Base-by-base conservation (phyloP, 176 grass and related monocot species). In the Raddia distichophylla region DNA sequence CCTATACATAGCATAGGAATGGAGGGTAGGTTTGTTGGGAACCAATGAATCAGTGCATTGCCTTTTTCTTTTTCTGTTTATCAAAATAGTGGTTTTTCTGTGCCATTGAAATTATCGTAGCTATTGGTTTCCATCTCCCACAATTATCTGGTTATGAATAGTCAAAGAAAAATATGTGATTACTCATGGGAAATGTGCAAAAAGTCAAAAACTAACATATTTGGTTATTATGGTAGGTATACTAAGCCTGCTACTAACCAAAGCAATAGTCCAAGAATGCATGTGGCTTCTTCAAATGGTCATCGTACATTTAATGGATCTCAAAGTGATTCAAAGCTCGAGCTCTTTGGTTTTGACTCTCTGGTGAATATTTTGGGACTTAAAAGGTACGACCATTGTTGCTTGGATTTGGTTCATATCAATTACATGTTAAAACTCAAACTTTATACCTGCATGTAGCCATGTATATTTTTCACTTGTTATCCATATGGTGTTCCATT, bases 261-360 rank as follows among this genome's bases (percentile, higher is more conserved):
- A 74, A 86, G 71, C 62, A 84, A 35, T 59, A 60, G 86, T 67
- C 43, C 85, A 82, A 82, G 84, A 86, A 78, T 19, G 10, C 44
- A 37, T 64, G 86, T 77, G 56, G 71, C 78, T 60, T 83, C 91
- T 80, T 97, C 89, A 33, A 88, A 84, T 16, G 82, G 44, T 34
- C 85, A 85, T 22, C 47, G 27, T 54, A 11, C 76, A 79, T 63
- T 64, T n/a, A 81, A 80, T 78, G 85, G 55, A 69, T 86, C 85
- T 85, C 87, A 91, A 50, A 93, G 37, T 0, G 95, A 98, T 49
- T 94, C 95, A 63, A 98, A 98, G 76, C 80, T 98, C 7, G 95
- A 98, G 56, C 86, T 98, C 57, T 98, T 98, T 47, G 95, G 95
- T 85, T 98, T 98, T 57, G 95, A 98, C 55, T 98, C 92, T 76